These are phyloP conservation scores for Fusarium sp. DNA, from an alignment of 2,329 filamentous ascomycete genomes.

Conservation along the genomic window DNA sequence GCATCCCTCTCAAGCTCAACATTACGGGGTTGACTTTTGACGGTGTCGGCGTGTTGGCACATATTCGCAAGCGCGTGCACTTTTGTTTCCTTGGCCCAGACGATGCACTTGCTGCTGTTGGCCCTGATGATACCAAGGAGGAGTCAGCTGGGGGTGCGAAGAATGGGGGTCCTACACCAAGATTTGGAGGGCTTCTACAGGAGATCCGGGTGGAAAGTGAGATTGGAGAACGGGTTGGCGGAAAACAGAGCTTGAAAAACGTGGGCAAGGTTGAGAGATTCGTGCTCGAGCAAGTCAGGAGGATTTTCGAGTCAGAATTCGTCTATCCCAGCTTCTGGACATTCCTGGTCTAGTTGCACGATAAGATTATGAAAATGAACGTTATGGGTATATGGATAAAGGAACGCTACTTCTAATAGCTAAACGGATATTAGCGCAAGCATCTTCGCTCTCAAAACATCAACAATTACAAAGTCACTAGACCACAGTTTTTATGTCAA, in stretches of 20 bases:
- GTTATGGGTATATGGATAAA: conserved; percentile 44
- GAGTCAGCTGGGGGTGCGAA: conserved; percentile 37
- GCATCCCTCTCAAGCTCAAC: conserved; percentile 92
- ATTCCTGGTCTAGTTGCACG: conserved; percentile 77
- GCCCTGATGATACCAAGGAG: conserved; percentile 58
- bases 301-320: conserved; percentile 98
- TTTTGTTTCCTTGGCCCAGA: conserved; percentile 96
- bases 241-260: conserved; percentile 96
- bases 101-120: conserved; percentile 82
- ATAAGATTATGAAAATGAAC: conserved; percentile 15
- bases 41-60: conserved; percentile 90
- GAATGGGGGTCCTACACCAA: conserved; percentile 49
- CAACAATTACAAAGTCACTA: conserved; percentile 8
- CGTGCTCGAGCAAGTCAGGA: conserved; percentile 93
- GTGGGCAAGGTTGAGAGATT: conserved; percentile 99
- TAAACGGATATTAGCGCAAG: conserved; percentile 6
- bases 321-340: conserved; percentile 99
- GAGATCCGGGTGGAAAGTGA: conserved; percentile 98
- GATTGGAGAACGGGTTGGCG: conserved; percentile 91
- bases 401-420: conserved; percentile 21
- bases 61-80: conserved; percentile 89
- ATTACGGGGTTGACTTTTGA: conserved; percentile 97
- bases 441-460: conserved; percentile 31
- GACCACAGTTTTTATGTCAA: conserved; percentile 62
- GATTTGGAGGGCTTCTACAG: conserved; percentile 82